Base-by-base conservation (phyloP, 768 basidiomycete genomes). In the Lactarius sp. region DNA sequence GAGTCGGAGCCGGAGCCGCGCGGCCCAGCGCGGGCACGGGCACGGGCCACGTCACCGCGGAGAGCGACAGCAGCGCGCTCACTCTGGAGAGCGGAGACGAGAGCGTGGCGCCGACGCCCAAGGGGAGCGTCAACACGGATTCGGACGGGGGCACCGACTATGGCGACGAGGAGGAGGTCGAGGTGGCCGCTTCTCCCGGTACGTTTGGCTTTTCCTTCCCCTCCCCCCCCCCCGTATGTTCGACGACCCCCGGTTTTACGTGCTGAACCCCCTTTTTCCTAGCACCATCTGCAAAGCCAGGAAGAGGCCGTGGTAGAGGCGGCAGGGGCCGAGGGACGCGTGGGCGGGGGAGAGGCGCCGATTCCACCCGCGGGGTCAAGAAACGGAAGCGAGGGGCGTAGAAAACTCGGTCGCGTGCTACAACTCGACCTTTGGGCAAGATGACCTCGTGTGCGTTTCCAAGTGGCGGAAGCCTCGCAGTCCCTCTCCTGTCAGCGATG, bases 21-120 rank as follows among this genome's bases (percentile, higher is more conserved):
- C 70, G 85, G 61, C 76, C 87, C 75, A 49, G 41, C 14, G 12
- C 5, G 10, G 13, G 47, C 6, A 87, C 88, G 0, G 89, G 89
- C 0, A 87, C 88, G 0, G 89, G 89, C 0, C 74, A 91, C n/a
- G 82, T 91, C 2, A 85, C 83, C 14, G 90, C 90, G 1, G 89
- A 92, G 70, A 92, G 90, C 70, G 90, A 92, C 66, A 90, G 88
- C 69, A 92, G 90, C 66, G 90, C 87, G 33, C 72, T 92, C 69
- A 92, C 90, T 4, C 85, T 88, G 71, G 89, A 92, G 73, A 91
- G 88, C 65, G 88, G 85, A 7, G 90, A 92, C 60, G 90, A 92
- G 70, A 83, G 79, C 52, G 76, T 74, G 6, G 77, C 74, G 18
- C 84, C 81, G 31, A 86, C 85, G 9, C 84, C 85, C 0, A 77